Conservation (phyloP, 192 early-diverging fungal species). For the Podila horticola region DNA sequence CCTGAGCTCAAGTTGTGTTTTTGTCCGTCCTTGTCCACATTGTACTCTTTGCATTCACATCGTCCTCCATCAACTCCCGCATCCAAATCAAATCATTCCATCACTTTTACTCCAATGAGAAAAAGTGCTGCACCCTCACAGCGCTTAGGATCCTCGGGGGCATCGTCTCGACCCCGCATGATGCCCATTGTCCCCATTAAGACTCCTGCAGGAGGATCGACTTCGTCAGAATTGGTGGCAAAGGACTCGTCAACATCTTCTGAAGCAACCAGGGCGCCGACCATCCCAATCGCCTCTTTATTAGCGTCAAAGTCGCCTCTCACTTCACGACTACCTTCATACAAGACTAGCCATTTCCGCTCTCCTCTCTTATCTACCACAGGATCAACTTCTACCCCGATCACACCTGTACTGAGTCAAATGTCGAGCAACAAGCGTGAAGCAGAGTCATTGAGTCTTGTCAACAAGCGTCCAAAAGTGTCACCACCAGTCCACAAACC, state of each 20-base stretch:
- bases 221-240: conserved; percentile 1
- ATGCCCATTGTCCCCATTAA: background rate
- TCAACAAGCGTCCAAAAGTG: background rate
- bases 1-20: background rate
- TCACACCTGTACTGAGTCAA: background rate
- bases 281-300: background rate
- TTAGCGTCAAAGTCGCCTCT: background rate
- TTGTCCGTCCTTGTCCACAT: background rate
- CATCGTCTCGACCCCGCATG: background rate
- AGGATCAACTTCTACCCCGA: background rate
- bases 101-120: background rate
- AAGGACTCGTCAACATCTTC: background rate
- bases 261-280: background rate
- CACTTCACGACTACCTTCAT: background rate
- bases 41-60: background rate
- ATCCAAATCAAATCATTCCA: background rate
- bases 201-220: background rate
- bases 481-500: background rate
- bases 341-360: background rate
- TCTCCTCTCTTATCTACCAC: background rate
- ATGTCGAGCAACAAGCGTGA: background rate
- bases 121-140: background rate
- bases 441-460: background rate
- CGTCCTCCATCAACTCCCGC: background rate
- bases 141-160: background rate